A percentile compares a stretch with the other conserved stretches of the same genome.
These are phyloP conservation scores for Acanthamoeba polyphaga DNA, from an alignment of 208 protist genomes.

Conservation along the genomic window DNA sequence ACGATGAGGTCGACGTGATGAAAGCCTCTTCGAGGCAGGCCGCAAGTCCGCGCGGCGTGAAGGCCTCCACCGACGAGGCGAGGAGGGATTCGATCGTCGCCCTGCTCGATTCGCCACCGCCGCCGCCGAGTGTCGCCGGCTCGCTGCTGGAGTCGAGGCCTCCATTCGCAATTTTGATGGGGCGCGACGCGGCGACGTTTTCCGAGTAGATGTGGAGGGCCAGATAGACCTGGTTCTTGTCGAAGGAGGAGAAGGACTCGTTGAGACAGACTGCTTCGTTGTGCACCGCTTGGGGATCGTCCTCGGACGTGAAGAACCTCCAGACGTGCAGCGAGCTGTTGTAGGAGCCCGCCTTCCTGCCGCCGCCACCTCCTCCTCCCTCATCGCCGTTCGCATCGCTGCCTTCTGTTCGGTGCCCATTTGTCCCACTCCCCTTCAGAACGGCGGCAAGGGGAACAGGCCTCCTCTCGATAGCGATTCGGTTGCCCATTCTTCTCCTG, in stretches of 20 bases:
- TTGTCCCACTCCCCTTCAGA: neutral
- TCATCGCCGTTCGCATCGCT: neutral
- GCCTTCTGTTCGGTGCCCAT: neutral
- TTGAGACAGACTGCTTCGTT: neutral
- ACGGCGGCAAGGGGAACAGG: slow-evolving; percentile 13
- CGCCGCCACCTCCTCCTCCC: neutral
- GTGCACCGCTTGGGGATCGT: slow-evolving; percentile 51
- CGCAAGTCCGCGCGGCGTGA: slow-evolving; percentile 68
- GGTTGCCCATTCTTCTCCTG: slow-evolving; percentile 55
- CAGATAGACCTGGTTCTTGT: slow-evolving; percentile 67
- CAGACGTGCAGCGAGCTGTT: slow-evolving; percentile 73
- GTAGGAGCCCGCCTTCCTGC: neutral
- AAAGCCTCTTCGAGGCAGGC: slow-evolving; percentile 70
- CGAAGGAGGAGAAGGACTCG: slow-evolving; percentile 58
- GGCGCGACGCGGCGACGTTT: neutral
- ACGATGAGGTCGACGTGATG: slow-evolving; percentile 9
- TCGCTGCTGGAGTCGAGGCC: neutral
- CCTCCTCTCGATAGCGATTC: slow-evolving; percentile 42
- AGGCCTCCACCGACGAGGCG: slow-evolving; percentile 57
- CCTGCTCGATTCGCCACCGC: slow-evolving; percentile 18
- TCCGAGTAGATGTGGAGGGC: slow-evolving; percentile 71
- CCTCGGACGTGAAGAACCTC: slow-evolving; percentile 34
- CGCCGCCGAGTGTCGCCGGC: neutral
- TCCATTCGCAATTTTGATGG: slow-evolving; percentile 15
- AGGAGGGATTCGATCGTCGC: slow-evolving; percentile 28